Base-by-base conservation (phyloP, 768 basidiomycete genomes). In the Naganishia vishniacii region DNA sequence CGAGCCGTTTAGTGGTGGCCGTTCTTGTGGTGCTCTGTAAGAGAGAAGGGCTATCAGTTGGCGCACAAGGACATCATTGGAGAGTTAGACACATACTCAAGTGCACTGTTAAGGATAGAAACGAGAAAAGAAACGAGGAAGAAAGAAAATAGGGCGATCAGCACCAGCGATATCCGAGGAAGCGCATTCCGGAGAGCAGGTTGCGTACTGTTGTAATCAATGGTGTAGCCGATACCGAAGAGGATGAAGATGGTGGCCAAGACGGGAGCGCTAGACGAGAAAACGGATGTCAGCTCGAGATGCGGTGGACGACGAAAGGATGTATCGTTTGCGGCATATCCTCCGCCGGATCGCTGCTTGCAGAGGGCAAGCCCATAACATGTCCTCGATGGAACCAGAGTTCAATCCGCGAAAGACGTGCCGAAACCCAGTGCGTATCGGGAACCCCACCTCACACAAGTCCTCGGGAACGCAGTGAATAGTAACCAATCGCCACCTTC, bases 181-280 rank as follows among this genome's bases (percentile, higher is more conserved):
- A 18, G 9, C 44, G 12, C 4, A 25, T 47, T 16, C n/a, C n/a
- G n/a, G 16, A 4, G 41, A 34, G 13, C 37, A 31, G 41, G 31
- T 48, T 6, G 60, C 73, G 48, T 65, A 74, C 72, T 75, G 73
- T 77, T 72, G 75, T 77, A 77, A 67, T 75, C 74, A 65, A 77
- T 75, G 53, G 75, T 75, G 73, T 77, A 77, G 49, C 75, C 75
- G 67, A 77, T 70, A 62, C 68, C 71, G 70, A 77, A 75, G 65
- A 77, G 73, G 61, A 67, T 69, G 62, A 72, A 48, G 68, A 77
- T 72, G 41, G 74, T 73, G 40, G 68, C 74, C 61, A 75, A 67
- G 67, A 77, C 46, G 48, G 75, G 72, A 28, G 64, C 65, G 59
- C 73, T 74, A 59, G 9, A 28, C 41, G 2, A 37, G 34, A 37